A percentile compares a stretch with the other conserved stretches of the same genome.
Evolutionary conservation across 805 yeast genomes (phyloP).

Genomic region (Candida yuanshanica): DNA sequence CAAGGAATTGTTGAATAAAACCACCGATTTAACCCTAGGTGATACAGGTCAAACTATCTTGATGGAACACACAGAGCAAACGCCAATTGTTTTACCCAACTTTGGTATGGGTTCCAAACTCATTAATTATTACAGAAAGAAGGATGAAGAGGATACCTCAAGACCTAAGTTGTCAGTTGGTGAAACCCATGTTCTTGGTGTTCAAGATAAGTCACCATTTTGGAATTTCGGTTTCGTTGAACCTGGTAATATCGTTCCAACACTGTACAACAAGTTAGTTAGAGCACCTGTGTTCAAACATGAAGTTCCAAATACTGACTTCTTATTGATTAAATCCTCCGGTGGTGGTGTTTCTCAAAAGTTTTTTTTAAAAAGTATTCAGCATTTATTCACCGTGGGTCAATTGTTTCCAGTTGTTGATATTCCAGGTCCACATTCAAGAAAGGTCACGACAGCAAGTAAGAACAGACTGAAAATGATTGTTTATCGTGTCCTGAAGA

Average conservation of each 20-base stretch:
- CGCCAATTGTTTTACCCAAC: conserved; percentile 74
- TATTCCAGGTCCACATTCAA: conserved; percentile 95
- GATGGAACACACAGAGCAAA: conserved; percentile 88
- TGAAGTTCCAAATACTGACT: conserved; percentile 73
- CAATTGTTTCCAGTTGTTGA: conserved; percentile 90
- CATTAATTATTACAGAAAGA: conserved; percentile 88
- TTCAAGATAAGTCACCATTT: conserved; percentile 92
- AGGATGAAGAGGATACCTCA: conserved; percentile 68
- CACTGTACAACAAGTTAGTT: conserved; percentile 84
- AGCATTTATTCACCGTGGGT: conserved; percentile 80
- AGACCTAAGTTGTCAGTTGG: conserved; percentile 89
- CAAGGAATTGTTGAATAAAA: conserved; percentile 61
- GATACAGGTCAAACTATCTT: conserved; percentile 75
- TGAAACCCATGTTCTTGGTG: conserved; percentile 93
- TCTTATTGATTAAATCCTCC: conserved; percentile 69
- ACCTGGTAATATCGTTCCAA: conserved; percentile 89
- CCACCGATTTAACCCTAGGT: conserved; percentile 75
- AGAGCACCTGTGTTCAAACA: conserved; percentile 93
- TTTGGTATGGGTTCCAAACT: conserved; percentile 96
- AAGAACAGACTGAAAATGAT: conserved; percentile 91
- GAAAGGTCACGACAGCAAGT: conserved; percentile 90
- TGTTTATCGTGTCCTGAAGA: conserved; percentile 80
- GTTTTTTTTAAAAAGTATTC: conserved; percentile 63
- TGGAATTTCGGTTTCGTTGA: conserved; percentile 98
- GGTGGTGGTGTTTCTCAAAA: conserved; percentile 69